Evolutionary conservation across 441 rosid species (phyloP).

Genomic region (Dalechampia spathulata): DNA sequence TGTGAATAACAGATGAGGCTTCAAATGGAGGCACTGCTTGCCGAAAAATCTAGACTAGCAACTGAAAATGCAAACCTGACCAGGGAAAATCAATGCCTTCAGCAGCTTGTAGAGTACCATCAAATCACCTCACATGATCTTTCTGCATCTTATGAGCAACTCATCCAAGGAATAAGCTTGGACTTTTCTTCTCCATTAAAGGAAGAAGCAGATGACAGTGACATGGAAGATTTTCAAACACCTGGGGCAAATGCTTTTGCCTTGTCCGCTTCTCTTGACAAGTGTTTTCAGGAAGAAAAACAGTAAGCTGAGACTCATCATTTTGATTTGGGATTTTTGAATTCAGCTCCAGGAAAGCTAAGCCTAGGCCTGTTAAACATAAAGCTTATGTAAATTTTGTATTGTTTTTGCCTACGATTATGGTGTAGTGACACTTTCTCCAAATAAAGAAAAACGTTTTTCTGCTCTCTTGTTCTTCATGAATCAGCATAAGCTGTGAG

Average conservation of each 20-base stretch:
- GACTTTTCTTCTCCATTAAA: conserved; percentile 70
- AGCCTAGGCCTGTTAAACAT: no score
- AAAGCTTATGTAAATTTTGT: no score
- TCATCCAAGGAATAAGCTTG: conserved; percentile 51
- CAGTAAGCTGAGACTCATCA: not conserved
- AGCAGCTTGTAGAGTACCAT: conserved; percentile 78
- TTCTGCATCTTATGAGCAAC: conserved; percentile 67
- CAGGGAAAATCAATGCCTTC: conserved; percentile 86
- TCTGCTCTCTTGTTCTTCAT: no score
- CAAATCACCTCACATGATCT: conserved; percentile 70
- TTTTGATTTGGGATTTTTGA: not conserved
- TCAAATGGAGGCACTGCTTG: conserved; percentile 81
- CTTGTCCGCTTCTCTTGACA: conserved; percentile 28
- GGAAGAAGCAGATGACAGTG: conserved; percentile 15
- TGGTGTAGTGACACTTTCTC: no score
- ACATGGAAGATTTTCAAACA: conserved; percentile 12
- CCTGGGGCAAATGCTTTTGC: conserved; percentile 11
- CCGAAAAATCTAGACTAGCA: conserved; percentile 82
- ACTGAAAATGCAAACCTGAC: conserved; percentile 69
- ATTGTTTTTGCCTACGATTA: no score
- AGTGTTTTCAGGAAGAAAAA: conserved; percentile 23
- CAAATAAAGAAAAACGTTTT: no score
- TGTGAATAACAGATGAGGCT: conserved; percentile 58
- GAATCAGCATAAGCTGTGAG: no score
- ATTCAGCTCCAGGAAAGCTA: not conserved